Percentiles rank a stretch among this genome's conserved stretches.
phyloP scores from a whole-genome alignment of 164 flowering plant species.

The Piper betle region DNA sequence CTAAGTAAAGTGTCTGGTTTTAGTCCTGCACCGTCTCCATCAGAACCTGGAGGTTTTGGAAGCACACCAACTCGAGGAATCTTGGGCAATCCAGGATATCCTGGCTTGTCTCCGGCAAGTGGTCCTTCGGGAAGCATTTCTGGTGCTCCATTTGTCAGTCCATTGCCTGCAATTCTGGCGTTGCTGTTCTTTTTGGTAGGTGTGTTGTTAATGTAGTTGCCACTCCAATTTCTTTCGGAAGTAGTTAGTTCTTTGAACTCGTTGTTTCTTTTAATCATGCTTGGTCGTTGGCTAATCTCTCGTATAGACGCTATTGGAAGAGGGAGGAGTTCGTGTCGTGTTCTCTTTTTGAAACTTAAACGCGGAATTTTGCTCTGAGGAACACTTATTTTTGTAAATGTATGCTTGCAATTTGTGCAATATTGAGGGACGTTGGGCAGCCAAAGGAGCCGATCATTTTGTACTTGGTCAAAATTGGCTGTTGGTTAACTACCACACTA shows the following conservation, averaged over 20 bases:
- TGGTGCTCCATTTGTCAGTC: constrained; percentile 27
- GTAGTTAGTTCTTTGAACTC: not conserved
- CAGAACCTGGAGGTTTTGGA: constrained; percentile 25
- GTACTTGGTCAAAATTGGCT: too few relatives aligned
- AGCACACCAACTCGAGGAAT: constrained; percentile 21
- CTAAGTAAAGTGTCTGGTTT: constrained; percentile 20
- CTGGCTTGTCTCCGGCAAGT: constrained; percentile 42
- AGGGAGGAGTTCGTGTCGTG: too few relatives aligned
- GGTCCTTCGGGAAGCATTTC: constrained; percentile 52
- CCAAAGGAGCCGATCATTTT: too few relatives aligned
- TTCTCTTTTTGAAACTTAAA: too few relatives aligned
- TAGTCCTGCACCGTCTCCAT: constrained; percentile 76
- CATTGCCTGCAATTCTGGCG: constrained; percentile 14
- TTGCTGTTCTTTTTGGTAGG: constrained; percentile 18
- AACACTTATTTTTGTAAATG: too few relatives aligned
- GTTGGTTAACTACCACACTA: too few relatives aligned
- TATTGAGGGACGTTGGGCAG: too few relatives aligned
- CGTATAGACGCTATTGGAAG: too few relatives aligned
- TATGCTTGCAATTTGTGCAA: too few relatives aligned
- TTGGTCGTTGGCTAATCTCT: too few relatives aligned
- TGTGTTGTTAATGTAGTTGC: constrained; percentile 19
- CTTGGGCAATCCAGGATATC: constrained; percentile 28
- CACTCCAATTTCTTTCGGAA: not conserved
- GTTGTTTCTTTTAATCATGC: too few relatives aligned
- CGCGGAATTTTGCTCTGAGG: too few relatives aligned